Evolutionary conservation across 2,329 filamentous ascomycete species (phyloP).

Genomic region (Sphaerulina vaccinii): DNA sequence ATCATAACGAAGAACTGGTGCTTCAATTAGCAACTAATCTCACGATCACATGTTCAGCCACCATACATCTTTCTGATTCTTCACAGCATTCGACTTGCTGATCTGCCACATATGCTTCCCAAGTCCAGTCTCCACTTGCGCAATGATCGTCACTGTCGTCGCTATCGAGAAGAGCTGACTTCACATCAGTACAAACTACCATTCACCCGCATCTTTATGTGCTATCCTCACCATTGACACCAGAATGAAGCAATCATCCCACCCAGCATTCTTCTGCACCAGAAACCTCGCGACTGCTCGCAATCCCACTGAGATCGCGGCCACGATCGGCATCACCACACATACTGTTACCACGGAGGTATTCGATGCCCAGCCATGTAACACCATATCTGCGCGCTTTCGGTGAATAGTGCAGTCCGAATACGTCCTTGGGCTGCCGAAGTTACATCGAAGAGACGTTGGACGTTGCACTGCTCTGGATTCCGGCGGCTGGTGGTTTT

Average conservation of each 20-base stretch:
- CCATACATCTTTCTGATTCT: constrained; percentile 20
- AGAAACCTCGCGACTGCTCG: constrained; percentile 25
- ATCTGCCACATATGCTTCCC: constrained; percentile 20
- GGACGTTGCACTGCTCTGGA: no score
- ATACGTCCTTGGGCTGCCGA: neutral
- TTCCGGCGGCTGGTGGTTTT: no score
- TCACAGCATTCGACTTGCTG: constrained; percentile 3
- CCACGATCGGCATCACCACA: constrained; percentile 17
- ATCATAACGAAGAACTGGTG: constrained; percentile 19
- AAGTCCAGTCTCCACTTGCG: constrained; percentile 20
- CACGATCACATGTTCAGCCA: no score
- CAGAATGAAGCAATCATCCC: constrained; percentile 24
- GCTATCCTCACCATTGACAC: constrained; percentile 23
- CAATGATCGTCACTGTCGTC: constrained; percentile 18
- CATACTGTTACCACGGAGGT: constrained; percentile 5
- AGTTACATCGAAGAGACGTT: no score
- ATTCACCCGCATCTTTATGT: no score
- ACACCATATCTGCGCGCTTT: neutral
- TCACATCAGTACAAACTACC: neutral
- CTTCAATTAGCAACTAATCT: neutral
- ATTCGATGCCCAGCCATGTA: constrained; percentile 16
- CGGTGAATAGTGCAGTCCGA: neutral
- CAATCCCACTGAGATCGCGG: constrained; percentile 17
- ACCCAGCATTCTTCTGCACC: constrained; percentile 21
- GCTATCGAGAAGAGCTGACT: constrained; percentile 16